A percentile compares a stretch with the other conserved stretches of the same genome.
phyloP scores from a whole-genome alignment of 2,329 filamentous ascomycete species.

The Xylaria sp. region DNA sequence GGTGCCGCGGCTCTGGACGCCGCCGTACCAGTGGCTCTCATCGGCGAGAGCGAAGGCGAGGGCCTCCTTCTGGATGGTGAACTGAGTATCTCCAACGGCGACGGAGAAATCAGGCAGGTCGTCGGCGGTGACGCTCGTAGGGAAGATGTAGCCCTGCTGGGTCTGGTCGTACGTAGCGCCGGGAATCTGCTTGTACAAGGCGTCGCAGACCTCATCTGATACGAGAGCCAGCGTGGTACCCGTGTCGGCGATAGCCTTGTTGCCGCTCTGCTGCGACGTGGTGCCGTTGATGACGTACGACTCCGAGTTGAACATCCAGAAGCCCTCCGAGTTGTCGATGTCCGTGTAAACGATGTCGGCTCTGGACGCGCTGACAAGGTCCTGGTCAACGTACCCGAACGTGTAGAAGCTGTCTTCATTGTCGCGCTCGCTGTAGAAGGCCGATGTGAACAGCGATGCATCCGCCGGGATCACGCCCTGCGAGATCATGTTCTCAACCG shows the following conservation, averaged over 20 bases:
- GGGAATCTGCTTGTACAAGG: conserved; percentile 72
- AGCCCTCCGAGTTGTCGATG: conserved; percentile 72
- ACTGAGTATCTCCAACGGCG: conserved; percentile 70
- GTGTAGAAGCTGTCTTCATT: conserved; percentile 69
- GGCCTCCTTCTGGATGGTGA: conserved; percentile 71
- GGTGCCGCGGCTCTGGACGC: conserved; percentile 71
- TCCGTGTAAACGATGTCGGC: conserved; percentile 68
- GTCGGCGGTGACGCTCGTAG: conserved; percentile 60
- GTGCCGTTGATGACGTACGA: conserved; percentile 66
- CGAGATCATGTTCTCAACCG: conserved; percentile 76
- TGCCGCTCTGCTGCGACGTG: conserved; percentile 57
- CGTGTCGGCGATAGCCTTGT: conserved; percentile 77
- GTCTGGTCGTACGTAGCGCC: conserved; percentile 66
- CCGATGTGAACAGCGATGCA: conserved; percentile 71
- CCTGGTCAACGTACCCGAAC: conserved; percentile 76
- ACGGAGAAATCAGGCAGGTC: conserved; percentile 70
- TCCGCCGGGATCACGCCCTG: conserved; percentile 58
- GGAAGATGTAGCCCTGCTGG: conserved; percentile 73
- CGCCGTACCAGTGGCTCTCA: conserved; percentile 68
- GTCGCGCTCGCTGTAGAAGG: conserved; percentile 68
- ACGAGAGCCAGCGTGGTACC: conserved; percentile 76
- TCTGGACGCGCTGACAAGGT: conserved; percentile 64
- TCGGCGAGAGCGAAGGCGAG: conserved; percentile 67
- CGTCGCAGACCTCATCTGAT: conserved; percentile 68
- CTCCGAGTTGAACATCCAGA: conserved; percentile 73